A percentile compares a stretch with the other conserved stretches of the same genome.
Evolutionary conservation across 2,329 filamentous ascomycete species (phyloP).

Genomic region (Myriosclerotinia duriaeana): DNA sequence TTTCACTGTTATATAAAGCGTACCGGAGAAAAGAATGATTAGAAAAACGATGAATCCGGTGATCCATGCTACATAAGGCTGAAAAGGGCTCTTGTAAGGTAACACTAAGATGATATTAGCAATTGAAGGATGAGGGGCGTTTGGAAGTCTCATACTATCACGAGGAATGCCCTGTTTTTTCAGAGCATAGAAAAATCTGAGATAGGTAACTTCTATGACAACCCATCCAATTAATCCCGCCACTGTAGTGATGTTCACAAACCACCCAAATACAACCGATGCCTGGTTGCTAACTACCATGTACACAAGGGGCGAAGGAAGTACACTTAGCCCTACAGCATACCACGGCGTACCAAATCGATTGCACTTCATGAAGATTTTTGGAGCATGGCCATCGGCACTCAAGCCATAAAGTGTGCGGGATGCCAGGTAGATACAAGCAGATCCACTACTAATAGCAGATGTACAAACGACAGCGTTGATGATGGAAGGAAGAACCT

Average conservation of each 20-base stretch:
- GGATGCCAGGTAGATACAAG: constrained; percentile 21
- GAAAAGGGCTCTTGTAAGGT: constrained; percentile 55
- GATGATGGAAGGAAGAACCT: constrained; percentile 68
- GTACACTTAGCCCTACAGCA: constrained; percentile 53
- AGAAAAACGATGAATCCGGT: constrained; percentile 61
- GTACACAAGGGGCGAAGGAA: constrained; percentile 66
- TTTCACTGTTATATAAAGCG: background rate
- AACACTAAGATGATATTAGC: constrained; percentile 39
- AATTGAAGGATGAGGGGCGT: background rate
- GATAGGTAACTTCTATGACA: constrained; percentile 58
- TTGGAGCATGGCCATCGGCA: constrained; percentile 55
- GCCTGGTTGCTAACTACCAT: constrained; percentile 61
- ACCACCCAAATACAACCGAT: constrained; percentile 64
- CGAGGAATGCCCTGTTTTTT: constrained; percentile 55
- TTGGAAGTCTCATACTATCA: constrained; percentile 32
- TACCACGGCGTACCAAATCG: constrained; percentile 57
- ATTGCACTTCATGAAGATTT: constrained; percentile 54
- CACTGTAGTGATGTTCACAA: constrained; percentile 62
- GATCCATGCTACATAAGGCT: constrained; percentile 58
- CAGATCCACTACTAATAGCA: constrained; percentile 22
- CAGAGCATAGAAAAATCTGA: constrained; percentile 56
- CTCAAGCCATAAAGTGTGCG: constrained; percentile 61
- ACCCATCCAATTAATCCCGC: constrained; percentile 66
- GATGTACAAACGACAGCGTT: constrained; percentile 71
- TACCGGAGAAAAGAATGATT: constrained; percentile 49